phyloP scores from a whole-genome alignment of 768 basidiomycete species.

The Hydnomerulius pinastri region DNA sequence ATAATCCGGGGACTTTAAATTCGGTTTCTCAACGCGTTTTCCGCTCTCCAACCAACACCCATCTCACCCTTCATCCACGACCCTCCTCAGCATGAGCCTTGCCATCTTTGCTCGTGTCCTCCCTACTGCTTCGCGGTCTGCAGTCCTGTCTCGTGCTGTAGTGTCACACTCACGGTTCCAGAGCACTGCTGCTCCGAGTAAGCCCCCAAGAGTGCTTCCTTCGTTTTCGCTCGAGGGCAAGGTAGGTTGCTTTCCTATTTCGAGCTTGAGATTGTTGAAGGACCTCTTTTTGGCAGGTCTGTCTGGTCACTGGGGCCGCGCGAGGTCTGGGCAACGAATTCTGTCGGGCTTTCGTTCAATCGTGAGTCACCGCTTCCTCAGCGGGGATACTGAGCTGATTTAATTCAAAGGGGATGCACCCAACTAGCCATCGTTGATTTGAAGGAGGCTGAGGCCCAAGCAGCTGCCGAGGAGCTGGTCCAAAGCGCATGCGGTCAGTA shows the following conservation, averaged over 20 bases:
- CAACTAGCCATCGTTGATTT: conserved; percentile 82
- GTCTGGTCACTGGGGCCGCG: conserved; percentile 91
- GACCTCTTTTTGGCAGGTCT: conserved; percentile 54
- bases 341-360: conserved; percentile 86
- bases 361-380: conserved; percentile 42
- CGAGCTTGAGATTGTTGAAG: neutral
- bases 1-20: conserved; percentile 16
- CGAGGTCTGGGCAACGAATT: conserved; percentile 90
- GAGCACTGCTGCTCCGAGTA: conserved; percentile 28
- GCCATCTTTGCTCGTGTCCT: conserved; percentile 29
- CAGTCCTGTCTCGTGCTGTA: conserved; percentile 10
- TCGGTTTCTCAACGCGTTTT: conserved; percentile 15
- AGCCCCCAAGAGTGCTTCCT: conserved; percentile 55
- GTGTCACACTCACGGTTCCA: conserved; percentile 19
- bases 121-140: conserved; percentile 11
- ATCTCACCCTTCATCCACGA: conserved; percentile 9
- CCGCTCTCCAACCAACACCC: conserved; percentile 13
- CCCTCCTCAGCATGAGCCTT: conserved; percentile 28
- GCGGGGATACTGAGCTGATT: conserved; percentile 5
- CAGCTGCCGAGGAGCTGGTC: conserved; percentile 69
- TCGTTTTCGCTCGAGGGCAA: conserved; percentile 80
- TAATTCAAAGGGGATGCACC: conserved; percentile 67
- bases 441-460: conserved; percentile 63
- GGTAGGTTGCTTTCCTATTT: conserved; percentile 38
- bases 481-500: conserved; percentile 51